Evolutionary conservation across 768 basidiomycete genomes (phyloP), one percentile per base, ranked within the genome.

Genomic region (Sutorius australiensis): DNA sequence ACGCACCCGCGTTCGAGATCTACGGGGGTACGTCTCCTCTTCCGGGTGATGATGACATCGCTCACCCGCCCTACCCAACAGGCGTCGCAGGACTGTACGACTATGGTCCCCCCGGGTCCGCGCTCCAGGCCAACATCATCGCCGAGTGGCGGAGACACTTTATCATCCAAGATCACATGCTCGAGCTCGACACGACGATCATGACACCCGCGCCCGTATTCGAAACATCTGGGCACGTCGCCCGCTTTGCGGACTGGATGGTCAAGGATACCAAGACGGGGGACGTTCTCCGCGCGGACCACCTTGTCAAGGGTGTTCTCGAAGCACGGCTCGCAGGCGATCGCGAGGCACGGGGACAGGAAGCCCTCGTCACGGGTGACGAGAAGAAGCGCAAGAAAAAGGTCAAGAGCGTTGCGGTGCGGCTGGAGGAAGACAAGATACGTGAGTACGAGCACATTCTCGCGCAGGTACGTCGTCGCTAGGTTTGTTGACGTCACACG

Each of bases 241-340:
- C 94, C 39, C 84, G 95, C 59, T 99, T 98, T 67, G 92, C 95
- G 6, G 97, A 99, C 67, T 99, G 95, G 95, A 98, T 98, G 95
- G 91, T 92, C 65, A 97, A 95, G 75, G 95, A 98, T 62, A 75
- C 77, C 24, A 85, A 91, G 75, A 95, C 89, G n/a, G 93, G 94
- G 41, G 94, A 98, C 63, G 95, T 98, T 44, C 84, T 97, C 62
- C 87, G 95, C 41, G 95, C 95, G 24, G 95, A 98, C 70, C 97
- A 98, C 72, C 81, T 98, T 16, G 93, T 98, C 57, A 93, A 94
- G 69, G 86, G 76, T 61, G 95, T 98, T 41, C 78, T 98, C 41
- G 89, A 95, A 72, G 91, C 92, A 5, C 77, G 95, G 19, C 74
- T 98, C 46, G 92, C 86, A 50, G 91, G 92, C 43, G 89, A 98